Conservation (phyloP, 2,329 filamentous ascomycete genomes). For the Dendrostoma leiphaemia region DNA sequence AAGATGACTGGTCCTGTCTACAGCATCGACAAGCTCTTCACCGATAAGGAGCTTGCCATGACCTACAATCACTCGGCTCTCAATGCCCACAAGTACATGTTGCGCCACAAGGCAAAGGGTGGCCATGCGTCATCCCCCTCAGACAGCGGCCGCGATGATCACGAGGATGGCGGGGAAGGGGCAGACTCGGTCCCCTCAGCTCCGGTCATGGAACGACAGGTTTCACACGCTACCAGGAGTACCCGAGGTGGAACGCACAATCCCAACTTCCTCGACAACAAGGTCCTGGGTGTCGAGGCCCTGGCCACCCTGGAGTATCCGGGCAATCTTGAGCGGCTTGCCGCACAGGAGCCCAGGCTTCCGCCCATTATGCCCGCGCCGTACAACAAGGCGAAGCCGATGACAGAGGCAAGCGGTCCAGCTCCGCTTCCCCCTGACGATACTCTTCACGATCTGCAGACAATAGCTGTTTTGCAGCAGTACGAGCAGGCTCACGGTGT, state of each 20-base stretch:
- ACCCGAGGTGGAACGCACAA: constrained; percentile 52
- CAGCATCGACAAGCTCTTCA: constrained; percentile 69
- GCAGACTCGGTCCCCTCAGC: constrained; percentile 47
- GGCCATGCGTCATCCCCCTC: constrained; percentile 50
- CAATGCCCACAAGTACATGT: constrained; percentile 60
- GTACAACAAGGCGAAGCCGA: constrained; percentile 57
- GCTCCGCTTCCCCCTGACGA: constrained; percentile 50
- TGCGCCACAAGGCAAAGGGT: constrained; percentile 55
- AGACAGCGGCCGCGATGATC: constrained; percentile 50
- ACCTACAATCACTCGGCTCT: constrained; percentile 63
- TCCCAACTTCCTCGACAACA: constrained; percentile 57
- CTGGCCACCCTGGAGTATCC: constrained; percentile 59
- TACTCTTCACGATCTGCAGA: constrained; percentile 51
- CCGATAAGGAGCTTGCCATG: constrained; percentile 66
- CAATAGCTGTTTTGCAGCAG: constrained; percentile 57
- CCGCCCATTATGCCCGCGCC: constrained; percentile 56
- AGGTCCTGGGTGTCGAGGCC: constrained; percentile 58
- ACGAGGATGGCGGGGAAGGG: constrained; percentile 45
- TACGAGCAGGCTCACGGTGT: constrained; percentile 53
- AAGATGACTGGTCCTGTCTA: constrained; percentile 60
- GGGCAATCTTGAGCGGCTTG: constrained; percentile 55
- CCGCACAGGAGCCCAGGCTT: constrained; percentile 56
- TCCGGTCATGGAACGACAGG: constrained; percentile 60
- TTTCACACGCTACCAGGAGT: constrained; percentile 63
- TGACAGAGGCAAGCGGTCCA: constrained; percentile 56